Percentiles rank a stretch among this genome's conserved stretches.
Conservation (phyloP, 345 rosid genomes). For the Dipteronia sinensis region DNA sequence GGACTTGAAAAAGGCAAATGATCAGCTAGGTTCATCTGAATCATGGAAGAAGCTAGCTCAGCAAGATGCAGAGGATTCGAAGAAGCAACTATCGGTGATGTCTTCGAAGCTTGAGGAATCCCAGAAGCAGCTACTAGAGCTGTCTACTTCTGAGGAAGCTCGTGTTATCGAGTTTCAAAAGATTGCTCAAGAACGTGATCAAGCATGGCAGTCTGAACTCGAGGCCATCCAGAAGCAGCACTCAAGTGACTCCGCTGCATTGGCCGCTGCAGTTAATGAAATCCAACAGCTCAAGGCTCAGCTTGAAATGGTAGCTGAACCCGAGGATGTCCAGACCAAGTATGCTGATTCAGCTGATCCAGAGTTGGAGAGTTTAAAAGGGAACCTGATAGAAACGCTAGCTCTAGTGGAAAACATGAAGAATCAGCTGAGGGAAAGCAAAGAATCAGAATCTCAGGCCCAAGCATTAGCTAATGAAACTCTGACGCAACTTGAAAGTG, state of each 20-base stretch:
- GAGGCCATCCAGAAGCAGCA: slow-evolving; percentile 58
- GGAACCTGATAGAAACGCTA: slow-evolving; percentile 59
- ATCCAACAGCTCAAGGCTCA: slow-evolving; percentile 69
- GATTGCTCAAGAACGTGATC: slow-evolving; percentile 51
- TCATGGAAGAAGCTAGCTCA: slow-evolving; percentile 71
- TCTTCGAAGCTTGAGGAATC: slow-evolving; percentile 66
- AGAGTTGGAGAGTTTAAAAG: slow-evolving; percentile 72
- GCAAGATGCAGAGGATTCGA: slow-evolving; percentile 77
- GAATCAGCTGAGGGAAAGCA: slow-evolving; percentile 65
- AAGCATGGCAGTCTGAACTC: slow-evolving; percentile 54
- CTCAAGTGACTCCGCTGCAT: slow-evolving; percentile 53
- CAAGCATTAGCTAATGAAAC: slow-evolving; percentile 61
- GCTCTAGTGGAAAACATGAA: slow-evolving; percentile 75
- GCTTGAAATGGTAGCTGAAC: slow-evolving; percentile 60
- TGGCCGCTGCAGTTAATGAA: slow-evolving; percentile 67
- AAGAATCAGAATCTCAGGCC: slow-evolving; percentile 80
- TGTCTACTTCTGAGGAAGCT: slow-evolving; percentile 56
- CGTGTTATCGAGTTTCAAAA: slow-evolving; percentile 38
- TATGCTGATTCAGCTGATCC: slow-evolving; percentile 50
- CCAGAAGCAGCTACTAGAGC: slow-evolving; percentile 52
- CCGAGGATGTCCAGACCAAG: slow-evolving; percentile 58
- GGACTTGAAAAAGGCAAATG: slow-evolving; percentile 84
- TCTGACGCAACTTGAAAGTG: slow-evolving; percentile 71
- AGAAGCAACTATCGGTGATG: slow-evolving; percentile 55
- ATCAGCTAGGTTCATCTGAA: slow-evolving; percentile 63